Conservation (phyloP, 1,284 basidiomycete genomes). For the Cerrena zonata region DNA sequence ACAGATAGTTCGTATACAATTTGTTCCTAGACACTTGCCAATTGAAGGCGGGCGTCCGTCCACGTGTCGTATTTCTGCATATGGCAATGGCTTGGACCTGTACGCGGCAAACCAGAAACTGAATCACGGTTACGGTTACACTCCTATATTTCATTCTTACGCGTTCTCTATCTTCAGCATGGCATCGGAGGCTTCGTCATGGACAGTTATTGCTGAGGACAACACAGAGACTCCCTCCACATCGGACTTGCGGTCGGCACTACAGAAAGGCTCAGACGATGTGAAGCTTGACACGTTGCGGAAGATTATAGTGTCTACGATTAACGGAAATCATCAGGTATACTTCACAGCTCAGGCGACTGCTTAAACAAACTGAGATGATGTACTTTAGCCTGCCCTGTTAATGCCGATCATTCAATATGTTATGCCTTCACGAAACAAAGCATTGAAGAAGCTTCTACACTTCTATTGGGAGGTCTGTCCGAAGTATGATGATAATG, state of each 20-base stretch:
- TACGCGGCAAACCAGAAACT: not conserved
- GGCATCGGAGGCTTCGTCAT: constrained; percentile 60
- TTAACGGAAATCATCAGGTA: constrained; percentile 88
- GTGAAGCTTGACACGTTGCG: constrained; percentile 96
- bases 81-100: constrained; percentile 9
- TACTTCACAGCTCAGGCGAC: too few relatives aligned
- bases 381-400: constrained; percentile 60
- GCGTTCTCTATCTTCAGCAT: constrained; percentile 14
- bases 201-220: constrained; percentile 81
- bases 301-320: constrained; percentile 90
- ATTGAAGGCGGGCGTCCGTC: not conserved
- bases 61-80: constrained; percentile 15
- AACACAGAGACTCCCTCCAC: constrained; percentile 72
- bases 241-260: constrained; percentile 77
- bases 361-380: not conserved
- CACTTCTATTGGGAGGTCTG: constrained; percentile 99
- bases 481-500: constrained; percentile 94
- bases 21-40: not conserved
- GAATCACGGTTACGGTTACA: not conserved
- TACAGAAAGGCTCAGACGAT: constrained; percentile 97
- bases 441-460: constrained; percentile 95
- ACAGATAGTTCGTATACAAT: not conserved
- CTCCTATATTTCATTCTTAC: constrained; percentile 9
- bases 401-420: constrained; percentile 99
- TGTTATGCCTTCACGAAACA: constrained; percentile 90